Conservation (phyloP, 257 asterid species). For the Asclepias syriaca region DNA sequence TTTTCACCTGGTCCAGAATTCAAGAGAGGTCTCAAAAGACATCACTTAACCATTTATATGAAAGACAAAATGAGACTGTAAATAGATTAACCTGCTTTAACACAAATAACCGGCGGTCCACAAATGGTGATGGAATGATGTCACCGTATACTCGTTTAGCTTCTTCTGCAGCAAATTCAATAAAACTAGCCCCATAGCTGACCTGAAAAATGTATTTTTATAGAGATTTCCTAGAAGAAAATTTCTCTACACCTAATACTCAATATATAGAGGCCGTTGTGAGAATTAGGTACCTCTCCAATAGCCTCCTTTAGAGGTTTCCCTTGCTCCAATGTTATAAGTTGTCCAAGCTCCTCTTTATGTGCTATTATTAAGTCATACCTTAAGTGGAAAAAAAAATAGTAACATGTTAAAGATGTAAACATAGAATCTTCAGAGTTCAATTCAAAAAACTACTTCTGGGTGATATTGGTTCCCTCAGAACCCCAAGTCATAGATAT, state of each 20-base stretch:
- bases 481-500: background rate
- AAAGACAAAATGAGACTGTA: background rate
- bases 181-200: constrained; percentile 77
- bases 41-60: background rate
- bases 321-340: constrained; percentile 95
- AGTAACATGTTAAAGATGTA: background rate
- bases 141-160: constrained; percentile 96
- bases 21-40: background rate
- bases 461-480: background rate
- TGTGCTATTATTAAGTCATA: constrained; percentile 69
- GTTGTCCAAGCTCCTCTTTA: constrained; percentile 92
- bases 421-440: background rate
- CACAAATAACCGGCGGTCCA: constrained; percentile 91
- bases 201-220: constrained; percentile 50
- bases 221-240: constrained; percentile 6
- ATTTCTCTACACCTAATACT: constrained; percentile 8
- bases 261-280: background rate
- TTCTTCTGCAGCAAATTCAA: constrained; percentile 94
- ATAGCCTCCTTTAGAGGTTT: constrained; percentile 95
- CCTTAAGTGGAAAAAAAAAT: constrained; percentile 19
- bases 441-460: background rate
- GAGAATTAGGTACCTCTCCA: constrained; percentile 68
- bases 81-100: constrained; percentile 64
- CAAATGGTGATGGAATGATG: constrained; percentile 78
- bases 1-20: constrained; percentile 1